A percentile compares a stretch with the other conserved stretches of the same genome.
Evolutionary conservation across 768 basidiomycete genomes (phyloP).

Genomic region (Dendrothele bispora): DNA sequence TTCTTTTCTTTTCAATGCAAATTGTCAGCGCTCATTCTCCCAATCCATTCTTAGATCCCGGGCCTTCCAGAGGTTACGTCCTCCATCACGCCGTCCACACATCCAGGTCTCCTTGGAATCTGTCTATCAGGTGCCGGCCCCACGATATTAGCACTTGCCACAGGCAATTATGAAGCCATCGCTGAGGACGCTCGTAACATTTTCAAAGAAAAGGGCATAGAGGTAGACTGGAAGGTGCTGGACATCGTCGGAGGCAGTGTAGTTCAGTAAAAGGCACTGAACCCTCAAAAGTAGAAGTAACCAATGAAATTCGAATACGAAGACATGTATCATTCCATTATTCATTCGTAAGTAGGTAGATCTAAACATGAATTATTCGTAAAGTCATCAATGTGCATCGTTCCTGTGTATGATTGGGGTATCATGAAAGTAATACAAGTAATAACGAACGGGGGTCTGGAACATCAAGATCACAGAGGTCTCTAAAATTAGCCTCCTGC

Average conservation of each 20-base stretch:
- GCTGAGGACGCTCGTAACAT: constrained; percentile 78
- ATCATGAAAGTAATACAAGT: neutral
- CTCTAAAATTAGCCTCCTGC: constrained; percentile 56
- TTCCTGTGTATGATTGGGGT: neutral
- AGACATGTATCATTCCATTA: too few species aligned
- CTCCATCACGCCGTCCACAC: constrained; percentile 80
- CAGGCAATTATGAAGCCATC: constrained; percentile 78
- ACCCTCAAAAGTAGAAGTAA: too few species aligned
- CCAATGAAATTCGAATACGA: too few species aligned
- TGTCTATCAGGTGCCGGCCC: constrained; percentile 98
- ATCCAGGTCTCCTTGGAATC: constrained; percentile 95
- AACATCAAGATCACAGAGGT: constrained; percentile 4
- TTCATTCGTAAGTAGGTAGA: too few species aligned
- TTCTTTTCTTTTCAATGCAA: neutral
- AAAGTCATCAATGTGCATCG: neutral
- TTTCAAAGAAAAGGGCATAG: constrained; percentile 68
- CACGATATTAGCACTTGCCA: constrained; percentile 94
- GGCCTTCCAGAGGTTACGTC: constrained; percentile 93
- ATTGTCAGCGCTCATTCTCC: neutral
- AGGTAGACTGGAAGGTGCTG: constrained; percentile 90
- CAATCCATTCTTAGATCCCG: constrained; percentile 73
- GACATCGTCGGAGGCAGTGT: constrained; percentile 53
- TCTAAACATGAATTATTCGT: too few species aligned
- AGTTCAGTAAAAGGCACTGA: constrained; percentile 24
- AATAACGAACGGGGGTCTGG: constrained; percentile 11